Evolutionary conservation across 371 early-diverging fungal species (phyloP).

Genomic region (Mucor indicus): DNA sequence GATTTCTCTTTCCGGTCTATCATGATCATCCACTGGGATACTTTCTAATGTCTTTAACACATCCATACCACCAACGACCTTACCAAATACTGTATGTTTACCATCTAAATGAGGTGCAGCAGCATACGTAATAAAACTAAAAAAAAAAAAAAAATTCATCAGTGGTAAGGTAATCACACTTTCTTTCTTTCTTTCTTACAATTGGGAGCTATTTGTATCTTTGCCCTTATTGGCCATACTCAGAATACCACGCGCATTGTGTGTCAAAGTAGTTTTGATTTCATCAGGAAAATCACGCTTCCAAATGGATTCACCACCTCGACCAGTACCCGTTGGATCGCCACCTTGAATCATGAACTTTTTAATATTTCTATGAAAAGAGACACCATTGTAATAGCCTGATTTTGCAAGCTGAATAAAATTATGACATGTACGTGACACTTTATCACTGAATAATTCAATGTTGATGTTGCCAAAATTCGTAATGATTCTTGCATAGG

Average conservation of each 20-base stretch:
- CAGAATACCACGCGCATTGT: constrained; percentile 75
- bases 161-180: not conserved
- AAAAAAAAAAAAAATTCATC: not conserved
- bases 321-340: constrained; percentile 90
- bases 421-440: constrained; percentile 89
- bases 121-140: constrained; percentile 81
- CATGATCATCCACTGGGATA: constrained; percentile 67
- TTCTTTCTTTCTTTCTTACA: constrained; percentile 57
- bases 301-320: constrained; percentile 85
- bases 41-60: constrained; percentile 78
- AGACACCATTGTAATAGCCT: constrained; percentile 78
- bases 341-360: constrained; percentile 97
- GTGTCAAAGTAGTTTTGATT: constrained; percentile 69
- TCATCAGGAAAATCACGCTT: constrained; percentile 81
- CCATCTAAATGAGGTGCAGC: constrained; percentile 84
- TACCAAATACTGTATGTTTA: constrained; percentile 91
- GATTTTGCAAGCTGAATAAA: constrained; percentile 82
- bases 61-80: constrained; percentile 82
- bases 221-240: constrained; percentile 92
- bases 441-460: constrained; percentile 77
- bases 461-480: constrained; percentile 86
- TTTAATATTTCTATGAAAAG: constrained; percentile 88
- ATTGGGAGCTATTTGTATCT: constrained; percentile 84
- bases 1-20: constrained; percentile 73
- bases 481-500: constrained; percentile 74